These are phyloP conservation scores for Ceratonia siliqua DNA, from an alignment of 306 rosid genomes.

Conservation along the genomic window DNA sequence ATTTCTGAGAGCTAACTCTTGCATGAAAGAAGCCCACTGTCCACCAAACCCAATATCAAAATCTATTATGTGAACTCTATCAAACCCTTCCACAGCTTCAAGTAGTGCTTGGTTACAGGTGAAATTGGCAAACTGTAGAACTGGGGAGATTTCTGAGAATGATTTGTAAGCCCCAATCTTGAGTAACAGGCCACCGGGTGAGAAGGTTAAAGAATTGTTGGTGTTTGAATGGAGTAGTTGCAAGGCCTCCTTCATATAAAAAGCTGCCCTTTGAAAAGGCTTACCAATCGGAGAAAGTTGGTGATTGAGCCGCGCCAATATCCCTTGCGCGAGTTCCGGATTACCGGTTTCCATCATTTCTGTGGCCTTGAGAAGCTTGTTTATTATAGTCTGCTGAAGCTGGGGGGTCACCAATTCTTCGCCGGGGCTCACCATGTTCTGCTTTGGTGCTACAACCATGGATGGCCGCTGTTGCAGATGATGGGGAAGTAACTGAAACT, in stretches of 20 bases:
- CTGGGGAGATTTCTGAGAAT: constrained; percentile 86
- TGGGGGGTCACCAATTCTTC: constrained; percentile 64
- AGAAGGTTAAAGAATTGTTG: constrained; percentile 43
- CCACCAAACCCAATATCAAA: constrained; percentile 93
- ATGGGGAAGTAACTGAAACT: constrained; percentile 54
- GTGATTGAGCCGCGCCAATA: constrained; percentile 99
- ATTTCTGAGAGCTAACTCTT: constrained; percentile 73
- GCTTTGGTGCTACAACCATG: constrained; percentile 36
- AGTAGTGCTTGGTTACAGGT: constrained; percentile 87
- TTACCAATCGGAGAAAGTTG: constrained; percentile 88
- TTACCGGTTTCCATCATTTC: constrained; percentile 85
- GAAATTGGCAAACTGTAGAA: constrained; percentile 85
- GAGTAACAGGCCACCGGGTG: constrained; percentile 64
- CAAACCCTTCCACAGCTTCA: constrained; percentile 74
- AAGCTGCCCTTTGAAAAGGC: constrained; percentile 97
- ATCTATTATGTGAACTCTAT: constrained; percentile 68
- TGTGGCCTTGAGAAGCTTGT: constrained; percentile 76
- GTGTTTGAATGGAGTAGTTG: constrained; percentile 54
- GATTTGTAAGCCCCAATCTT: constrained; percentile 89
- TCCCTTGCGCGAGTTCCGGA: constrained; percentile 95
- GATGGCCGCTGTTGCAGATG: constrained; percentile 58
- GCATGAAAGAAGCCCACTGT: constrained; percentile 93
- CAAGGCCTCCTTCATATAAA: constrained; percentile 85
- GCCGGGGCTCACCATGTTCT: constrained; percentile 40
- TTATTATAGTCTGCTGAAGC: constrained; percentile 68